Conservation (phyloP, 768 basidiomycete species). For the Lanmaoa pseudosensibilis region DNA sequence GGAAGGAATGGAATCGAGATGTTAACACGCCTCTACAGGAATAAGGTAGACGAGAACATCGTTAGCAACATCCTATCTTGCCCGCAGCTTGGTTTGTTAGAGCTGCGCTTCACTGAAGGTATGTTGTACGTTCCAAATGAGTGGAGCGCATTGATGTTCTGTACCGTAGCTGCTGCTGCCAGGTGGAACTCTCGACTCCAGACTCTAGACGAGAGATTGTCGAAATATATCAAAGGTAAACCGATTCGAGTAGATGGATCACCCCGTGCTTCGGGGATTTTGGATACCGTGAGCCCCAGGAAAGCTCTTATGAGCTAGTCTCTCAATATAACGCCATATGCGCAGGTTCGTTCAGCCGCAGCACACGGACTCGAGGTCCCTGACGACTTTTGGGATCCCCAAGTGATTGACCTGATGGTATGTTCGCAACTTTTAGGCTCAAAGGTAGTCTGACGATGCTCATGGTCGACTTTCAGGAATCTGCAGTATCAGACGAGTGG, state of each 20-base stretch:
- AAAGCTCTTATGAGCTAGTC: background rate
- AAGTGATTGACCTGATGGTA: conserved; percentile 59
- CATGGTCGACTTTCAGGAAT: conserved; percentile 46
- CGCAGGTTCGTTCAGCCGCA: conserved; percentile 61
- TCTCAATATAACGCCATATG: background rate
- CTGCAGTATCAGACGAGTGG: conserved; percentile 77
- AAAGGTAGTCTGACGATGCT: background rate
- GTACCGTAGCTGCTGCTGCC: conserved; percentile 55
- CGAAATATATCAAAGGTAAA: conserved; percentile 65
- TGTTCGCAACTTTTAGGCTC: conserved; percentile 10
- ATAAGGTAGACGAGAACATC: conserved; percentile 69
- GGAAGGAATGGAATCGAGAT: background rate
- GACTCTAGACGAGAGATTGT: conserved; percentile 62
- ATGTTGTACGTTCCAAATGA: background rate
- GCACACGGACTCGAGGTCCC: conserved; percentile 75
- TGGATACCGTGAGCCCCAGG: conserved; percentile 58
- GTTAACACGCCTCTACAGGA: conserved; percentile 39
- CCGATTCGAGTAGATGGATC: conserved; percentile 74
- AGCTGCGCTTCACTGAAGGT: conserved; percentile 66
- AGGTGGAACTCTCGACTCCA: conserved; percentile 62
- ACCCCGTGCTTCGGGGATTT: conserved; percentile 71
- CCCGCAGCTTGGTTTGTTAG: conserved; percentile 62
- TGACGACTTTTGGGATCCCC: conserved; percentile 66
- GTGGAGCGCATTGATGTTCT: background rate
- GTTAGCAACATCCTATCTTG: conserved; percentile 69